Conservation (phyloP, 2,329 filamentous ascomycete genomes). For the Pseudophaeomoniella oleicola region DNA sequence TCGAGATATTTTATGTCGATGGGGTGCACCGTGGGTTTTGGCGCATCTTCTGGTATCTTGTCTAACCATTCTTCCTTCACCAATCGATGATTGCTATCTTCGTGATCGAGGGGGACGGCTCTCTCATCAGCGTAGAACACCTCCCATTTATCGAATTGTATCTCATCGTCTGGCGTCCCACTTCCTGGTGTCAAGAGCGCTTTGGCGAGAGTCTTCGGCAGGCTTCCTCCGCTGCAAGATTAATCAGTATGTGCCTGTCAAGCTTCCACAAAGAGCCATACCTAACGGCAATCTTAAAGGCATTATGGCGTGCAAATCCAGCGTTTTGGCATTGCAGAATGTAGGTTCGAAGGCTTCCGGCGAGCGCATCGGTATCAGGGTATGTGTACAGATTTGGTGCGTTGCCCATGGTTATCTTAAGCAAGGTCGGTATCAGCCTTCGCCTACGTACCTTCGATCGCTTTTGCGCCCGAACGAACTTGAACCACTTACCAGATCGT, state of each 20-base stretch:
- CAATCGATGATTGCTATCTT: constrained; percentile 86
- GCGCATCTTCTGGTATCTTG: constrained; percentile 59
- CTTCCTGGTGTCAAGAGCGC: constrained; percentile 53
- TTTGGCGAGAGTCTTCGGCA: constrained; percentile 75
- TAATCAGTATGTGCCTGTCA: not conserved
- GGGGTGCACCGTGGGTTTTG: constrained; percentile 58
- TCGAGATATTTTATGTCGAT: constrained; percentile 55
- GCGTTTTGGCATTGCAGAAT: constrained; percentile 68
- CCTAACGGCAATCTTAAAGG: constrained; percentile 72
- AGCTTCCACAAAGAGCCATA: not conserved
- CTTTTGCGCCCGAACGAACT: too few species aligned
- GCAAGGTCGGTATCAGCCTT: too few species aligned
- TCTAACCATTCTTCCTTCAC: constrained; percentile 77
- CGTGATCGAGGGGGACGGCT: constrained; percentile 78
- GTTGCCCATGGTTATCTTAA: constrained; percentile 24
- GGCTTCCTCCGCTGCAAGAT: constrained; percentile 83
- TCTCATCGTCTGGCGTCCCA: constrained; percentile 40
- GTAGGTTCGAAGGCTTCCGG: constrained; percentile 64
- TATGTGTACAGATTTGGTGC: constrained; percentile 64
- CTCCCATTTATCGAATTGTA: constrained; percentile 81
- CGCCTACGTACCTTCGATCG: too few species aligned
- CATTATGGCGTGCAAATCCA: constrained; percentile 63
- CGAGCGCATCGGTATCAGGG: constrained; percentile 52
- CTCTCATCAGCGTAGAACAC: constrained; percentile 98
- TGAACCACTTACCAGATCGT: too few species aligned